Evolutionary conservation across 805 yeast genomes (phyloP).

Genomic region (Starmerella bombicola): DNA sequence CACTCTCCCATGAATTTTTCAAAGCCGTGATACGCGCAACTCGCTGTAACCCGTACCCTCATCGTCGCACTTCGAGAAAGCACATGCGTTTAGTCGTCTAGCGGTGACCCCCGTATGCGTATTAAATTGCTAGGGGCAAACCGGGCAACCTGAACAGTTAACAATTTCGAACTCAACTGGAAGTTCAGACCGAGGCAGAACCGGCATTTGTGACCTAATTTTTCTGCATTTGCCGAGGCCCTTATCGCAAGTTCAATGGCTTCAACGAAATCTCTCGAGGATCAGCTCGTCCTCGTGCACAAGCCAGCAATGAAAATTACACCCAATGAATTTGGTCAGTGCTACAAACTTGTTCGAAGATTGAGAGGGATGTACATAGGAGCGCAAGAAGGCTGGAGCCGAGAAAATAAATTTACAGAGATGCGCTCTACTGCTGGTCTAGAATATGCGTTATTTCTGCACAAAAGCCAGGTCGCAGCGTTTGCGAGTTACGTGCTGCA

Average conservation of each 20-base stretch:
- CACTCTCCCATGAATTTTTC: too few relatives aligned
- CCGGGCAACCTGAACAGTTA: too few relatives aligned
- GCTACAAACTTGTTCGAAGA: slow-evolving; percentile 14
- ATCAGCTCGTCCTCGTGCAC: not conserved
- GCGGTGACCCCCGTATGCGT: too few relatives aligned
- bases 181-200: too few relatives aligned
- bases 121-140: too few relatives aligned
- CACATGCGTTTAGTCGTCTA: too few relatives aligned
- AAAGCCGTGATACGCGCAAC: too few relatives aligned
- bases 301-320: slow-evolving; percentile 8
- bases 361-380: slow-evolving; percentile 10
- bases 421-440: slow-evolving; percentile 10
- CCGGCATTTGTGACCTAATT: not conserved
- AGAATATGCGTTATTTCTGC: slow-evolving; percentile 5
- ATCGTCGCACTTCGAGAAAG: too few relatives aligned
- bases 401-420: slow-evolving; percentile 8
- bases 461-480: slow-evolving; percentile 7
- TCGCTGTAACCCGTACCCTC: too few relatives aligned
- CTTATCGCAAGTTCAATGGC: not conserved
- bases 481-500: slow-evolving; percentile 11
- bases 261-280: not conserved
- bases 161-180: too few relatives aligned
- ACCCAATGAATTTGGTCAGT: slow-evolving; percentile 8
- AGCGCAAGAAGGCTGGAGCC: slow-evolving; percentile 15
- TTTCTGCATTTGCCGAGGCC: too few relatives aligned